Base-by-base conservation (phyloP, 1,284 basidiomycete genomes). In the Ceratobasidium sp. region DNA sequence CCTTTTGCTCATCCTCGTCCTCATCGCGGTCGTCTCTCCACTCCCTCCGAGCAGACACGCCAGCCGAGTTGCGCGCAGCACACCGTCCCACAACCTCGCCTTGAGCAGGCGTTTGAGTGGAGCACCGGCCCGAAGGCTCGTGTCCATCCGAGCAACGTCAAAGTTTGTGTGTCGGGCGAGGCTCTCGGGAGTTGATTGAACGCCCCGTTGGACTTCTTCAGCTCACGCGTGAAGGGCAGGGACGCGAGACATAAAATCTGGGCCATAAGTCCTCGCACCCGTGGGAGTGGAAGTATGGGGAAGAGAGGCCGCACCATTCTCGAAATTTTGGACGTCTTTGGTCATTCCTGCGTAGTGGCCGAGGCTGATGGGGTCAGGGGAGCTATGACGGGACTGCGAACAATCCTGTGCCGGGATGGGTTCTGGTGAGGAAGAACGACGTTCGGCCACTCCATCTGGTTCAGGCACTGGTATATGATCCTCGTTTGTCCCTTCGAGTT, bases 171-270 rank as follows among this genome's bases (percentile, higher is more conserved):
- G 13, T 77, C 75, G 6, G 79, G 79, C 33, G 71, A 26, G 15
- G 7, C 18, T 53, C 26, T 60, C 28, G 7, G 40, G 20, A 18
- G 46, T 56, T 77, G 69, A 75, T 40, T 78, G 53, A 40, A 73
- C 72, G 66, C 78, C 67, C 44, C 80, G 77, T 56, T 86, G 87
- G 26, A 86, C 85, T 79, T 89, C 86, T 77, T 87, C 88, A 23
- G 90, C 91, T 60, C 91, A 88, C 79, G 91, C 92, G 68, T 94
- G 93, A 44, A 94, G 84, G 13, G 91, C 88, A 46, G 40, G 9
- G 20, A 66, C 64, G 26, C 64, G 64, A 46, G 64, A 40, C 7
- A 20, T 42, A 26, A 66, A 18, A 15, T 68, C 46, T 15, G 26
- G 46, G 15, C 46, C 26, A 12, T 63, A 33, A 18, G 60, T 39